Base-by-base conservation (phyloP, 208 protist species). In the Trypanosoma theileri region DNA sequence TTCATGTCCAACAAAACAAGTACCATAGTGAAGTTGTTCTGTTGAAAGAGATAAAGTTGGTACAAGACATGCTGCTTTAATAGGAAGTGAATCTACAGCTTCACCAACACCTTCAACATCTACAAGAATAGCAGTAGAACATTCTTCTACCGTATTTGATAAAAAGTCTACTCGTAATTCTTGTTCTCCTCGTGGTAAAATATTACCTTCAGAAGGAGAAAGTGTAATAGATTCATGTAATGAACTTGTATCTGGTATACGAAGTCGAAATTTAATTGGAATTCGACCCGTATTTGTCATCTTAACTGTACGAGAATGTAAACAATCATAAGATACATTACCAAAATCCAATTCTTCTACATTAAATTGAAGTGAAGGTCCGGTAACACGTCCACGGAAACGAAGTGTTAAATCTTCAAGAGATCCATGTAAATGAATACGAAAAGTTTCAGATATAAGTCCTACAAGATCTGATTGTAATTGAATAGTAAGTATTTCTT, bases 251-350 rank as follows among this genome's bases (percentile, higher is more conserved):
- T 91, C 75, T 1, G 92, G 81, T 21, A 98, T 70, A 54, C 80
- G 86, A 31, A 98, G 77, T 26, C 51, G 48, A 81, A 91, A 98
- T 31, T 84, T 68, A 82, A 99, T 97, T 16, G 96, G 93, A 28
- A 98, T 92, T 12, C 97, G 91, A 48, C 94, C 97, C 19, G 96
- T 98, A 81, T 99, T 99, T 66, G 75, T 51, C 56, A 99, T 82
- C 31, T 85, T 31, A 41, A 98, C 76, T 9, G 62, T 77, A 17
- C 80, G 78, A 17, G 59, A 61, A 73, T 97, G 87, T 64, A 82
- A 73, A 65, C 98, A 98, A 70, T 93, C 92, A 80, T 95, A 97
- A 13, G 95, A 93, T 13, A 98, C 93, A 59, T 91, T 93, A 54
- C 94, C 94, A 87, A 96, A 98, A 76, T 97, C 89, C 22, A 98